Evolutionary conservation across 1,139 yeast genomes (phyloP), one percentile per base, ranked within the genome.

Genomic region (Candida tropicalis): DNA sequence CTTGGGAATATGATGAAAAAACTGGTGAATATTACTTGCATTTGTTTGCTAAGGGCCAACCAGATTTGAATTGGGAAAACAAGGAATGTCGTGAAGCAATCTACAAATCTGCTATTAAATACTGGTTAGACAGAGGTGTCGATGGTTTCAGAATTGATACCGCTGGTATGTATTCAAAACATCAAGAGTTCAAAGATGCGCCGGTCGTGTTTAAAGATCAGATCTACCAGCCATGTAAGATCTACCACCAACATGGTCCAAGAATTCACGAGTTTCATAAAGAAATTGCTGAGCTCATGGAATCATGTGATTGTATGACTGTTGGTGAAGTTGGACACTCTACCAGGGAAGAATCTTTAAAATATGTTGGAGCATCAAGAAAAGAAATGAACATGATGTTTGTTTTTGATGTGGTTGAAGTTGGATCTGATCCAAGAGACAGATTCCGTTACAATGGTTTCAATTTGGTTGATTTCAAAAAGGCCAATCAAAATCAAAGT

Each of bases 31-130:
- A 77, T 61, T 79, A 78, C 57, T 64, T 79, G 48, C 76, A 69
- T 43, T 60, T 78, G 38, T 79, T 77, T 56, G 81, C 82, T 17
- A 59, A 58, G 39, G 58, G 73, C 22, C 84, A 79, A 57, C 84
- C 83, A 10, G 84, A 79, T 52, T 63, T 79, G 50, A 79, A 79
- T 57, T 79, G 84, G 84, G 83, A 79, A 53, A 77, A 70, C 51
- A 73, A 68, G 47, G 77, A 64, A 38, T 65, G 74, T 31, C 64
- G 84, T 56, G 56, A 70, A 18, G 82, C 81, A 27, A 73, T 79
- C 41, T 75, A 76, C 55, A 63, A 73, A 35, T 62, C 66, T 15
- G 79, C 81, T 5, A 59, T 79, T 53, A 64, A 62, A 25, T 79
- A 67, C 58, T 79, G 84, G 84, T 71, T 71, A 43, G 74, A 76